Percentiles rank a stretch among this genome's conserved stretches.
Conservation (phyloP, 352 stramenopile genomes). For the Pythium rishiriense region DNA sequence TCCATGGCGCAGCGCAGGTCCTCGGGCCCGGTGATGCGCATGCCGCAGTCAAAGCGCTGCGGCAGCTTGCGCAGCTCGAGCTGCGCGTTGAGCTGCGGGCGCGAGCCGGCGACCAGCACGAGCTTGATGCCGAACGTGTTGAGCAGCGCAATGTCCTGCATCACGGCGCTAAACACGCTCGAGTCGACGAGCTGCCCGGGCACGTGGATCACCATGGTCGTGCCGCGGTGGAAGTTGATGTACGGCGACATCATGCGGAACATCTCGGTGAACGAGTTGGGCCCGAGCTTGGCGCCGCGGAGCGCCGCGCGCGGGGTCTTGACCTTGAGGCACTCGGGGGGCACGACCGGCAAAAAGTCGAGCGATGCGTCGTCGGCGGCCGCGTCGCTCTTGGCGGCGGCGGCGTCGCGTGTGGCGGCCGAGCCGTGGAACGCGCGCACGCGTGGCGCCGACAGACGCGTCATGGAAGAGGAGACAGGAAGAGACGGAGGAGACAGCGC, state of each 20-base stretch:
- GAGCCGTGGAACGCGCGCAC: slow-evolving; percentile 14
- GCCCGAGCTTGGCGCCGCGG: slow-evolving; percentile 28
- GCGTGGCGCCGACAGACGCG: not conserved
- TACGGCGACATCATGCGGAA: slow-evolving; percentile 97
- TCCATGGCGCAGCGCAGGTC: slow-evolving; percentile 95
- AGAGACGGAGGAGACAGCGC: not conserved
- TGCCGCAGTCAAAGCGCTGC: slow-evolving; percentile 69
- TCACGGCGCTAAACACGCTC: slow-evolving; percentile 90
- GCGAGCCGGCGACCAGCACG: slow-evolving; percentile 94
- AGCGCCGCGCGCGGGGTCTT: slow-evolving; percentile 32
- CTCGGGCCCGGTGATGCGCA: slow-evolving; percentile 92
- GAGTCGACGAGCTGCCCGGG: slow-evolving; percentile 93
- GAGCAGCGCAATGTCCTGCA: slow-evolving; percentile 95
- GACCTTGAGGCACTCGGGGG: slow-evolving; percentile 74
- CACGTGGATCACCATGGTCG: slow-evolving; percentile 96
- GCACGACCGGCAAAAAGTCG: slow-evolving; percentile 75
- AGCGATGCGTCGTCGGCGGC: slow-evolving; percentile 15
- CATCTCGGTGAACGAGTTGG: slow-evolving; percentile 87
- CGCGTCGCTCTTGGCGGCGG: not conserved
- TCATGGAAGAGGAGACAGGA: not conserved
- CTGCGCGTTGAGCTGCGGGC: slow-evolving; percentile 94
- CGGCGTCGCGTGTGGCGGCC: not conserved
- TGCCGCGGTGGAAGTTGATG: slow-evolving; percentile 96
- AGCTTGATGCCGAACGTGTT: slow-evolving; percentile 95
- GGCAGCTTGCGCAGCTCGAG: slow-evolving; percentile 69